These are phyloP conservation scores for Chlorella ohadii DNA, from an alignment of 139 green algal genomes.

Conservation along the genomic window DNA sequence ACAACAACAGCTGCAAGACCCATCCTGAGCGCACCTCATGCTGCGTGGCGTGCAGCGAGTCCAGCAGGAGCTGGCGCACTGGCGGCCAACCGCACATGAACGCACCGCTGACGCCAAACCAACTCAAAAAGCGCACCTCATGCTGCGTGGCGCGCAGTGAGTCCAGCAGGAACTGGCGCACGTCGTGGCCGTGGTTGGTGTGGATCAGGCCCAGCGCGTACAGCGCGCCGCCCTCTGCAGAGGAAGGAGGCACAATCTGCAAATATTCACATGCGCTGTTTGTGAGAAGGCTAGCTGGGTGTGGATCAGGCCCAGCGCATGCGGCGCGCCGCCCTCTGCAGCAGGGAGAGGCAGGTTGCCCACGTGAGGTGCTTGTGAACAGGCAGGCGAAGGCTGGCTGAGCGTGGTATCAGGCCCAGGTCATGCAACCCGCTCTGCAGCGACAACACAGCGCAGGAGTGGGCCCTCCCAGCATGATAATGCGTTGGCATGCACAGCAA, in stretches of 20 bases:
- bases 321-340: slow-evolving; percentile 94
- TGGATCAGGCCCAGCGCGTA: slow-evolving; percentile 99
- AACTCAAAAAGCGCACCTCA: no score
- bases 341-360: background rate
- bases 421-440: slow-evolving; percentile 97
- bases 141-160: slow-evolving; percentile 80
- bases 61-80: slow-evolving; percentile 72
- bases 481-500: no score
- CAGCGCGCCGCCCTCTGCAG: slow-evolving; percentile 91
- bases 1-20: no score
- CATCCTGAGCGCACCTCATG: slow-evolving; percentile 82
- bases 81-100: no score
- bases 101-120: no score
- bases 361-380: no score
- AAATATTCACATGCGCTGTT: no score
- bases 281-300: no score
- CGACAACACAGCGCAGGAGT: no score
- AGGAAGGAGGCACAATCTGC: background rate
- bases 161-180: slow-evolving; percentile 88
- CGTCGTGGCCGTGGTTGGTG: slow-evolving; percentile 85
- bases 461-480: no score
- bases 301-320: slow-evolving; percentile 98
- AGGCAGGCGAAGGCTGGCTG: no score
- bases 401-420: slow-evolving; percentile 96
- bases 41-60: slow-evolving; percentile 79